Evolutionary conservation across 768 basidiomycete species (phyloP), one percentile per base, ranked within the genome.

Genomic region (Auricularia sp.): DNA sequence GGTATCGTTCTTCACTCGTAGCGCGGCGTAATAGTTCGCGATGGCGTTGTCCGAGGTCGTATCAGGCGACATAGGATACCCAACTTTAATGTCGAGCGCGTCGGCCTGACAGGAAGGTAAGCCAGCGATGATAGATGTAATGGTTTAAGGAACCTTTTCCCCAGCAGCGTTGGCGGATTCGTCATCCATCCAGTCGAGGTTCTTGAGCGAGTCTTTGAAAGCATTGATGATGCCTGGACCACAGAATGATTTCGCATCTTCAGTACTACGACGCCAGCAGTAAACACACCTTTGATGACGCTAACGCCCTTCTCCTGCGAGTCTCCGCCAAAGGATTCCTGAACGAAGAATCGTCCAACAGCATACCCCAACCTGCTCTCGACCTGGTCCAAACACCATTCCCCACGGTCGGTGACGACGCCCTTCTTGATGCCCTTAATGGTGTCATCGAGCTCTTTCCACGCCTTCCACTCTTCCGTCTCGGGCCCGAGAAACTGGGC

Each of bases 141-240:
- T 62, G 67, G 67, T 43, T 35, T 47, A 61, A 70, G 34, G 65
- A 34, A 87, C 91, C 81, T 98, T 98, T 71, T 87, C 83, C 14
- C 87, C 85, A 3, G 97, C 97, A 64, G 87, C 91, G 47, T 79
- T 77, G 11, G 91, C 87, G 2, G 92, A 92, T 67, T 84, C 75
- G 59, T 86, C 75, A 72, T 98, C 97, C 89, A 99, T 93, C 97
- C 97, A 99, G 21, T 86, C 81, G 61, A 97, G 81, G 62, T 83
- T 72, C 3, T 80, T 74, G 21, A 99, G 77, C 3, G 91, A 91
- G 18, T 75, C 75, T 72, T 93, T 87, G 80, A 98, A 98, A 0
- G 93, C 81, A 29, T 84, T 74, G 62, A 98, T 84, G 67, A 97
- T 89, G 64, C 88, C 88, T 87, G 67, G 60, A 72, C 64, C 68